Base-by-base conservation (phyloP, 495 filamentous ascomycete genomes). In the Antarctomyces pellizariae region DNA sequence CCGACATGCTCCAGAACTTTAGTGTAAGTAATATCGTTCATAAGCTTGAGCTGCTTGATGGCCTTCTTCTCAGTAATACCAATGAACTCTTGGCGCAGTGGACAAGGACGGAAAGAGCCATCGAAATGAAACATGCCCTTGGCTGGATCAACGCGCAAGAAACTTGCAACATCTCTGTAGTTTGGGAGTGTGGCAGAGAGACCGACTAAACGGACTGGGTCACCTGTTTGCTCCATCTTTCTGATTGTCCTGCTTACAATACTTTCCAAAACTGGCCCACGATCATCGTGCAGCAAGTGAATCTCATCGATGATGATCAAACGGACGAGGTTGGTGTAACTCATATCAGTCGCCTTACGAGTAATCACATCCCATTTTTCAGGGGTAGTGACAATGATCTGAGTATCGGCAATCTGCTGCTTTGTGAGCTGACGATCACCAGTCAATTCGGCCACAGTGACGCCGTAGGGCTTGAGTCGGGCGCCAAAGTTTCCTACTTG, bases 351-450 rank as follows among this genome's bases (percentile, higher is more conserved):
- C 3, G 84, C 89, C 50, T 99, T 99, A 37, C 86, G 69, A 3
- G 89, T 99, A 39, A 99, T 92, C 31, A 99, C 89, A 52, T 99
- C 86, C 71, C 75, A 99, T 53, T 99, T 99, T 45, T 99, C 86
- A 6, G 86, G 86, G 0, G 86, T 99, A 2, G 86, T 99, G 23
- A 99, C 83, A 39, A 99, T 99, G 38, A 99, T 72, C 44, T 99
- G 86, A 4, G 86, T 95, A 37, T 99, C 89, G 14, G 79, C 67
- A 33, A 99, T 93, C 50, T 95, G 86, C 44, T 91, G 82, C 47
- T 99, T 99, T 18, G 86, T 95, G 47, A 99, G 79, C 43, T 95
- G 89, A 13, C 86, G 75, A 50, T 99, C 86, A 47, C 86, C 86
- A 33, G 86, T 95, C 32, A 99, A 56, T 45, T 99, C 86, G 4